Conservation (phyloP, 768 basidiomycete species). For the Boletellus ananiceps region DNA sequence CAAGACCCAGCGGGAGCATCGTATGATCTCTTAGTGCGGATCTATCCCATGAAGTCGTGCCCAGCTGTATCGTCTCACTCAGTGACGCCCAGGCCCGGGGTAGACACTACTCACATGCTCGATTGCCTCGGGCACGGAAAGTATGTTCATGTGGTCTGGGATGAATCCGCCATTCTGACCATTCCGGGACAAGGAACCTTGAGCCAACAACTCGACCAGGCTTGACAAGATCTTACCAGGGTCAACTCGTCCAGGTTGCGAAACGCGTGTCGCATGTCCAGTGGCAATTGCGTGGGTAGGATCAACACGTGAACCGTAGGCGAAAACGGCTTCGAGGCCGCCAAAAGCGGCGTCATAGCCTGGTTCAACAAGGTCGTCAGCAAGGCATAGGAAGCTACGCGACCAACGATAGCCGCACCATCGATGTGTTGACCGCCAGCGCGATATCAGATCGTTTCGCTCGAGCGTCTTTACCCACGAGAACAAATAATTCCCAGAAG, state of each 20-base stretch:
- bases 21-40: constrained; percentile 42
- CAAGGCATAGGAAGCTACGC: neutral
- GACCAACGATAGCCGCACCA: constrained; percentile 35
- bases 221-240: constrained; percentile 41
- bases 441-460: constrained; percentile 54
- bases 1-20: constrained; percentile 57
- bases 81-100: neutral
- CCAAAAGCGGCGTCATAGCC: constrained; percentile 51
- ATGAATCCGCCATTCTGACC: constrained; percentile 47
- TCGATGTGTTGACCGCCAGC: constrained; percentile 54
- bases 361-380: constrained; percentile 23
- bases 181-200: neutral
- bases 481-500: constrained; percentile 73
- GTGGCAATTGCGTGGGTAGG: constrained; percentile 68
- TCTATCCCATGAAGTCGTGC: constrained; percentile 48
- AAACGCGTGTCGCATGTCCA: constrained; percentile 62
- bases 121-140: constrained; percentile 52
- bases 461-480: constrained; percentile 67
- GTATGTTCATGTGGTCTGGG: constrained; percentile 77
- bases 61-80: constrained; percentile 40
- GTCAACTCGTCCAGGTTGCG: constrained; percentile 63
- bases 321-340: constrained; percentile 55
- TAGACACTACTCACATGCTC: constrained; percentile 45
- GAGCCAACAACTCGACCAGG: neutral
- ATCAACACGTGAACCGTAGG: constrained; percentile 73